Evolutionary conservation across 1,284 basidiomycete genomes (phyloP), one percentile per base, ranked within the genome.

Genomic region (Marasmius sp.): DNA sequence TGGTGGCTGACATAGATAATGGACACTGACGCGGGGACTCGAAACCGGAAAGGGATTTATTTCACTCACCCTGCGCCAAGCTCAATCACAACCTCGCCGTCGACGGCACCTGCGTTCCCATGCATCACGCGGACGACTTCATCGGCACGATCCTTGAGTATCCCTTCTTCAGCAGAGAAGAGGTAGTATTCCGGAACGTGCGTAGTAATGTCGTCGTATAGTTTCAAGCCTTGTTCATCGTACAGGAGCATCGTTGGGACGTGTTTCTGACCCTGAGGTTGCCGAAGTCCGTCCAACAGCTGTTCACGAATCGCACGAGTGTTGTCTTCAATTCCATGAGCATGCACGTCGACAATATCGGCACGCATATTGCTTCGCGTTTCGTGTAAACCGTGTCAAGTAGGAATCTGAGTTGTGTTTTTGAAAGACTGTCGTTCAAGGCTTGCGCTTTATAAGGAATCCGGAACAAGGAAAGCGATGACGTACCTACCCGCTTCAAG

Each of bases 171-270:
- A 0, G 89, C 88, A 7, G 79, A 77, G 75, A 95, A 97, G 20
- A 94, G 83, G 72, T 98, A 98, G 74, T 98, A 98, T 67, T 95
- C 94, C 9, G 86, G 82, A 0, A 85, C 92, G 48, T 88, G 79
- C 14, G 90, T 89, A 0, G 94, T 95, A 62, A 97, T 93, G 57
- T 85, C 81, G 77, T 95, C 93, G 77, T 94, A 95, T 16, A 95
- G 79, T 68, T 85, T 81, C 59, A 98, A 80, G 2, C 95, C 95
- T 33, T 78, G 81, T 72, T 96, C 93, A 68, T 95, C 88, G 75
- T 97, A 97, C 10, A 97, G 82, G 14, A 97, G 84, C 71, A 94
- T 80, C 0, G 94, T 97, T 5, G 95, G 94, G 11, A 98, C 76
- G 16, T 83, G 82, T 72, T 88, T 91, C 65, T 83, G 74, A 58